These are phyloP conservation scores for Copromyces sp. DNA, from an alignment of 495 filamentous ascomycete species.

Conservation along the genomic window DNA sequence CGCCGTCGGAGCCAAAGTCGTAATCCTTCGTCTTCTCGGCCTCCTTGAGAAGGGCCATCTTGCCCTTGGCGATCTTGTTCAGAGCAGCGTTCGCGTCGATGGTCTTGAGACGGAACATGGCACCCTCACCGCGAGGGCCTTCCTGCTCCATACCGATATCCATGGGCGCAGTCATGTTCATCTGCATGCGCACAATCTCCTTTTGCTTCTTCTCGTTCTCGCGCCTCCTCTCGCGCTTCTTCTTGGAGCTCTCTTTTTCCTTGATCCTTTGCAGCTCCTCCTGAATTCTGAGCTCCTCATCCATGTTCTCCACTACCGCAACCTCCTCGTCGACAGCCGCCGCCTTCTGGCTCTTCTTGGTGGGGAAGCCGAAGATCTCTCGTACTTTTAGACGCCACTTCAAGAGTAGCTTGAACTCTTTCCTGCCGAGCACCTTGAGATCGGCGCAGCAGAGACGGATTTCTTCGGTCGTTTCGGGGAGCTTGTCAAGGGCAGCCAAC, in stretches of 20 bases:
- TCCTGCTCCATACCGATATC: conserved; percentile 91
- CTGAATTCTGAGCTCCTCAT: conserved; percentile 84
- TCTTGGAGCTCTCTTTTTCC: conserved; percentile 61
- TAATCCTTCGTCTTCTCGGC: conserved; percentile 46
- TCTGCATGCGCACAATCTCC: conserved; percentile 86
- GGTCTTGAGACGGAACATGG: conserved; percentile 73
- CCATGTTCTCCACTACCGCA: conserved; percentile 76
- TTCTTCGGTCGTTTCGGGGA: conserved; percentile 90
- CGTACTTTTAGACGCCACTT: conserved; percentile 86
- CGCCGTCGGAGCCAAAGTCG: conserved; percentile 43
- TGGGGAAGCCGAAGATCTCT: conserved; percentile 78
- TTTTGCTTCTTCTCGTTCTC: conserved; percentile 86
- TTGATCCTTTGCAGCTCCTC: conserved; percentile 72
- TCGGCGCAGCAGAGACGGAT: conserved; percentile 78
- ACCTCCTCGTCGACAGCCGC: conserved; percentile 52
- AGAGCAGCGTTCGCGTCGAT: conserved; percentile 65
- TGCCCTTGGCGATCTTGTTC: conserved; percentile 63
- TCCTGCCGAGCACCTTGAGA: conserved; percentile 81
- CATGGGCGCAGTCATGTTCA: conserved; percentile 92
- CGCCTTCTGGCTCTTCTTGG: conserved; percentile 54
- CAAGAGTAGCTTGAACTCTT: conserved; percentile 88
- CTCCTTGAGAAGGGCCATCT: conserved; percentile 54
- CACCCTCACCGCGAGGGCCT: conserved; percentile 63
- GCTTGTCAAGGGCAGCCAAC: conserved; percentile 69
- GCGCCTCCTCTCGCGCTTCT: conserved; percentile 68